phyloP scores from a whole-genome alignment of 495 filamentous ascomycete species.

The Poronia punctata region DNA sequence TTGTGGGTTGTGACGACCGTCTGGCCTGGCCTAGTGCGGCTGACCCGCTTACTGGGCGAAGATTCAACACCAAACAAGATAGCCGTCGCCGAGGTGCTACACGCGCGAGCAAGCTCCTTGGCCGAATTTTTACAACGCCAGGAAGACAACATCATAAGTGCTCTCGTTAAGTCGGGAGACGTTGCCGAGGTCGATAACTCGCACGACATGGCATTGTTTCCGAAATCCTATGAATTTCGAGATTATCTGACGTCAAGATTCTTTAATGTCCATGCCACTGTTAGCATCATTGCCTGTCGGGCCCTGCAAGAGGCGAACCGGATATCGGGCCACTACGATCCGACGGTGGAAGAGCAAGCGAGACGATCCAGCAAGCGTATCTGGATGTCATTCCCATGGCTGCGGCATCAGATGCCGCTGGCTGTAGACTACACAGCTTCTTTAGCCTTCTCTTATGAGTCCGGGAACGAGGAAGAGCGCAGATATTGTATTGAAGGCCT shows the following conservation, averaged over 20 bases:
- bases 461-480: conserved; percentile 20
- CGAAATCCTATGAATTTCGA: conserved; percentile 20
- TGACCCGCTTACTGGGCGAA: conserved; percentile 12
- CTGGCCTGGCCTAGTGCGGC: conserved; percentile 18
- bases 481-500: conserved; percentile 17
- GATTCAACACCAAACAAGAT: conserved; percentile 16
- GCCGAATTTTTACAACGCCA: conserved; percentile 14
- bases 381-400: conserved; percentile 21
- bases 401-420: conserved; percentile 17
- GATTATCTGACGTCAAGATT: conserved; percentile 22
- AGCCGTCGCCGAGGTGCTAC: conserved; percentile 15
- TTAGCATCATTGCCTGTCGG: conserved; percentile 16
- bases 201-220: conserved; percentile 12
- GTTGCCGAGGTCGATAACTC: conserved; percentile 15
- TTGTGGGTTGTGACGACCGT: conserved; percentile 21
- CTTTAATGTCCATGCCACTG: conserved; percentile 19
- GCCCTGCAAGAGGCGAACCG: conserved; percentile 18
- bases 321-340: conserved; percentile 10
- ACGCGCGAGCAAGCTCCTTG: conserved; percentile 9
- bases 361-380: conserved; percentile 18
- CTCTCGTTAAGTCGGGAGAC: conserved; percentile 13
- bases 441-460: conserved; percentile 23
- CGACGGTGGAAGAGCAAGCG: conserved; percentile 14
- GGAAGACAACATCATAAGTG: conserved; percentile 13
- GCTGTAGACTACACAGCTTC: conserved; percentile 21